phyloP scores from a whole-genome alignment of 2,329 filamentous ascomycete genomes.

The Bipolaris victoriae region DNA sequence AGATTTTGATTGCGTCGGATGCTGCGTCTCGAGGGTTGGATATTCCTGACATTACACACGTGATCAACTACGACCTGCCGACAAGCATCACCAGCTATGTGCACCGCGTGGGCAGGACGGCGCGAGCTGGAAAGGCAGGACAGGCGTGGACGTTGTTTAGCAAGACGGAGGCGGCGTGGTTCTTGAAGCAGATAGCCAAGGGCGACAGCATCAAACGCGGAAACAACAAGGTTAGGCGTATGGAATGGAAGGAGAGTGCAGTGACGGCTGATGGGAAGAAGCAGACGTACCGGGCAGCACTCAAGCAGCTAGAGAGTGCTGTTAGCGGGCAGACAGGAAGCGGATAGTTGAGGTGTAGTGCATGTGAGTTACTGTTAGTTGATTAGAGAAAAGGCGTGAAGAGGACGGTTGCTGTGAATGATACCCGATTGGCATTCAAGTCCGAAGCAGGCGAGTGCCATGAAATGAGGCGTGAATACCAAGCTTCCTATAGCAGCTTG shows the following conservation, averaged over 20 bases:
- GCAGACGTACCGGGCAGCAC: slow-evolving; percentile 58
- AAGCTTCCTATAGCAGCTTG: slow-evolving; percentile 25
- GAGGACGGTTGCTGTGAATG: neutral
- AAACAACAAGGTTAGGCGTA: slow-evolving; percentile 53
- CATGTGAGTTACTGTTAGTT: neutral
- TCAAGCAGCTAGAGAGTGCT: slow-evolving; percentile 68
- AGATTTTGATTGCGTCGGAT: slow-evolving; percentile 87
- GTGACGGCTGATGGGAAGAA: slow-evolving; percentile 51
- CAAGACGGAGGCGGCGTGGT: slow-evolving; percentile 86
- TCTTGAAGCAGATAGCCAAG: slow-evolving; percentile 80
- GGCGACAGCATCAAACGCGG: slow-evolving; percentile 58
- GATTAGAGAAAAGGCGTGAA: neutral
- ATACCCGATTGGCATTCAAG: slow-evolving; percentile 1
- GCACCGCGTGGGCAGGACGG: slow-evolving; percentile 89
- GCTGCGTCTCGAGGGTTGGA: slow-evolving; percentile 92
- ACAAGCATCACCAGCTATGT: slow-evolving; percentile 82
- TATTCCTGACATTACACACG: slow-evolving; percentile 76
- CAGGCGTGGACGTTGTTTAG: slow-evolving; percentile 86
- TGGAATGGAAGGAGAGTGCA: slow-evolving; percentile 50
- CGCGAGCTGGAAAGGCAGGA: slow-evolving; percentile 76
- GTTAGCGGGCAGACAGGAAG: slow-evolving; percentile 50
- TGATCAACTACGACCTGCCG: slow-evolving; percentile 94
- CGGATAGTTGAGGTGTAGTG: slow-evolving; percentile 5
- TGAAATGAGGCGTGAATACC: slow-evolving; percentile 4
- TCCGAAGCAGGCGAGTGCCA: neutral